Base-by-base conservation (phyloP, 2,329 filamentous ascomycete genomes). In the Moelleriella libera region DNA sequence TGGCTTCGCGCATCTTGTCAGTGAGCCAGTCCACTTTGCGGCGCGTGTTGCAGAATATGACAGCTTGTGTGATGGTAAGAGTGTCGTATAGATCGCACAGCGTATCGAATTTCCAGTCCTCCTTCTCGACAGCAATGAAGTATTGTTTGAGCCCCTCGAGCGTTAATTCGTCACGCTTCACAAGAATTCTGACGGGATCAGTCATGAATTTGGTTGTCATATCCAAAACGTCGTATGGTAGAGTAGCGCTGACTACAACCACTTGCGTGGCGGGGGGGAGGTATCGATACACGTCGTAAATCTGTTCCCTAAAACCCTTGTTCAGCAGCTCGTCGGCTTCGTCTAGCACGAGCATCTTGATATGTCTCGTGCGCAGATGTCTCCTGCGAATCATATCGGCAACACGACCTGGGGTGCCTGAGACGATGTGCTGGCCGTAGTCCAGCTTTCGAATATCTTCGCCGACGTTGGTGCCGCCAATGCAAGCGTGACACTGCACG, bases 171-270 rank as follows among this genome's bases (percentile, higher is more conserved):
- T 97, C 92, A 82, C 89, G 89, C 80, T 97, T 96, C 65, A 97
- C 90, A 30, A 97, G 77, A 60, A 97, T 94, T 55, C 90, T 85
- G 43, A 96, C 90, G 1, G 90, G 90, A 59, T 97, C 90, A 30
- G 88, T 95, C 92, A 98, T 98, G 76, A 98, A 98, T 68, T 97
- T 97, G 56, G 90, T 97, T 32, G 92, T 98, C 85, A 98, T 95
- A 67, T 97, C 90, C 47, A 98, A 79, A 21, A 98, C 92, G 62
- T 98, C 92, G 73, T 97, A 94, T 43, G 92, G 92, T 34, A 98
- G 82, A 4, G 92, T 98, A 53, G 92, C 92, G 47, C 88, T 95
- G 56, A 98, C 88, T 30, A 98, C 88, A 3, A 97, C 92, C n/a
- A 97, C 92, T 67, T 98, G 92, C 1, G 92, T 98, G 5, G 90